Evolutionary conservation across 305 asterid genomes (phyloP), one percentile per base, ranked within the genome.

Genomic region (Andrographis paniculata): DNA sequence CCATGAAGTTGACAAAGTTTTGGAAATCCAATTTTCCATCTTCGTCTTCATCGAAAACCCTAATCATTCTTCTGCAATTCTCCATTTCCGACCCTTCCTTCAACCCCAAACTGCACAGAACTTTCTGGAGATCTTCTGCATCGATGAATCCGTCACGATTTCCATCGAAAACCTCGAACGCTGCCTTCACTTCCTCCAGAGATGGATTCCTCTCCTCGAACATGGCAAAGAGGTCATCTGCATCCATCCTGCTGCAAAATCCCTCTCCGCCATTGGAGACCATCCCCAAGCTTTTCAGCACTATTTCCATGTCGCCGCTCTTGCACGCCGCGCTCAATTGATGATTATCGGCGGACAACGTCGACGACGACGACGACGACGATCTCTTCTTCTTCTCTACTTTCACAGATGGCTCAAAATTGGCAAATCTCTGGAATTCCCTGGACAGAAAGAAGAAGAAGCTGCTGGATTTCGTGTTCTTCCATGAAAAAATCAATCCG

Each of bases 121-220:
- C 72, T 48, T 50, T 77, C 28, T 80, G 74, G 72, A 84, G 50
- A 56, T 84, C 87, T 24, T 24, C 31, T 1, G 60, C 82, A 50
- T 83, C 87, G 22, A 83, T 77, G 42, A 70, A 70, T 20, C 94
- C 94, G 63, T 84, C 94, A 44, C 53, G 52, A 21, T 73, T 73
- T 48, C 50, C 53, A 45, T 84, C 94, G 40, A 77, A 83, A 20
- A 80, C 79, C 11, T 67, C 65, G 31, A 84, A 84, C 24, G 94
- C 84, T 42, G 54, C 74, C 35, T 52, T 68, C 50, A 73, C 71
- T 59, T 83, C 87, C 22, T 73, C 74, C 58, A 59, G 40, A 15
- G 61, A 53, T 30, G 85, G 69, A 9, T 43, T 48, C n/a, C 61
- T 57, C 58, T 69, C 70, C 41, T 77, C 88, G 9, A 81, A 75